Evolutionary conservation across 2,329 filamentous ascomycete species (phyloP).

Genomic region (Xylariaceae sp.): DNA sequence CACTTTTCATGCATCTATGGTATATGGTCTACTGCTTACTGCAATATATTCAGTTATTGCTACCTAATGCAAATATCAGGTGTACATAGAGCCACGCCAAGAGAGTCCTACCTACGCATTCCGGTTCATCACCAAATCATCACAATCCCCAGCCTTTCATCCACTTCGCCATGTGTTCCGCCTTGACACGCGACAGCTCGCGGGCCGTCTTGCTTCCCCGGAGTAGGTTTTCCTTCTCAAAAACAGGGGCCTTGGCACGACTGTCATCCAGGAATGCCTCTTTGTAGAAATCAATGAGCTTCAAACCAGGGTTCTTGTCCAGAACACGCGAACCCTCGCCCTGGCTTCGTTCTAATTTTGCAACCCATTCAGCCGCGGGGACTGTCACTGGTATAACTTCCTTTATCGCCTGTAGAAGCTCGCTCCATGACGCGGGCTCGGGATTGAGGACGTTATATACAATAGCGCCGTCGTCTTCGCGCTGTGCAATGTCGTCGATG

Average conservation of each 20-base stretch:
- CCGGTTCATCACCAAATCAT: neutral
- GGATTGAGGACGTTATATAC: conserved; percentile 22
- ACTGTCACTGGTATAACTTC: conserved; percentile 7
- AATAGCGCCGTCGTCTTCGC: no score
- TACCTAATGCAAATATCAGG: no score
- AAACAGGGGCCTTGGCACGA: neutral
- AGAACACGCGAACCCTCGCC: conserved; percentile 2
- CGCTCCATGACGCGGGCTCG: conserved; percentile 6
- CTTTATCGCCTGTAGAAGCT: conserved; percentile 13
- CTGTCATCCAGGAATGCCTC: conserved; percentile 6
- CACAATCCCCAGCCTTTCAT: conserved; percentile 18
- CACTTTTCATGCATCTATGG: no score
- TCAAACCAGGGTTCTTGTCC: conserved; percentile 16
- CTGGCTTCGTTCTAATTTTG: conserved; percentile 11
- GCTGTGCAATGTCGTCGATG: no score
- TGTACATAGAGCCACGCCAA: no score
- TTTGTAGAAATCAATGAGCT: conserved; percentile 22
- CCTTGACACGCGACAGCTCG: conserved; percentile 5
- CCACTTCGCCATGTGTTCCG: conserved; percentile 14
- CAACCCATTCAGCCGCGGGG: conserved; percentile 18
- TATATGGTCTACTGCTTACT: no score
- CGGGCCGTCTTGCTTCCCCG: conserved; percentile 11
- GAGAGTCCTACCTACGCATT: no score
- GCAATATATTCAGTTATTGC: no score
- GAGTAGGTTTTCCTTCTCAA: conserved; percentile 14